phyloP scores from a whole-genome alignment of 768 basidiomycete species.

The Cubamyces lactineus region DNA sequence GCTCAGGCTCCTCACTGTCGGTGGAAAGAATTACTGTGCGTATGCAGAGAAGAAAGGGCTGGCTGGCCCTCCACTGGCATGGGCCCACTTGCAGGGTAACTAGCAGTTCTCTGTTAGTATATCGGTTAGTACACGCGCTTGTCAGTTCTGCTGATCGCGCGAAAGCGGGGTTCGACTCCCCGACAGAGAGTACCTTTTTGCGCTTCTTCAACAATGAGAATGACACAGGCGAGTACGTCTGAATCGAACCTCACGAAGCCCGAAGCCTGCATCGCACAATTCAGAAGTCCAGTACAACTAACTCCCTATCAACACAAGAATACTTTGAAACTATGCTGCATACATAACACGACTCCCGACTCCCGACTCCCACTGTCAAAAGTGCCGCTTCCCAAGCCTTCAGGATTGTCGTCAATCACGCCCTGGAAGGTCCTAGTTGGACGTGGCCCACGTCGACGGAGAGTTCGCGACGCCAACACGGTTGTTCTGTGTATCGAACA shows the following conservation, averaged over 20 bases:
- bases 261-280: too few species aligned
- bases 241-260: too few species aligned
- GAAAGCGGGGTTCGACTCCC: conserved; percentile 42
- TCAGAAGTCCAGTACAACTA: too few species aligned
- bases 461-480: conserved; percentile 42
- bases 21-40: background rate
- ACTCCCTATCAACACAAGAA: too few species aligned
- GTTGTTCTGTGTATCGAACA: conserved; percentile 37
- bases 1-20: too few species aligned
- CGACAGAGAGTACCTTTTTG: conserved; percentile 25
- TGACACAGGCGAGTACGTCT: too few species aligned
- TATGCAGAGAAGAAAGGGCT: background rate
- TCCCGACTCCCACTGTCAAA: too few species aligned
- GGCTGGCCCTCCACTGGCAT: too few species aligned
- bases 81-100: too few species aligned
- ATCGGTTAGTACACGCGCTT: conserved; percentile 23
- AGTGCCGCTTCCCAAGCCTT: too few species aligned
- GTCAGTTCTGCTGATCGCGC: conserved; percentile 26
- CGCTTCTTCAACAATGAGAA: background rate
- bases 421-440: conserved; percentile 25
- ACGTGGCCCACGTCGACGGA: conserved; percentile 33
- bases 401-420: background rate
- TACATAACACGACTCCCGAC: too few species aligned
- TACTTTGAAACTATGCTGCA: too few species aligned
- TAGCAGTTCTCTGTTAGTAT: conserved; percentile 17